A percentile compares a stretch with the other conserved stretches of the same genome.
Conservation (phyloP, 2,329 filamentous ascomycete species). For the Byssochlamys sp. region DNA sequence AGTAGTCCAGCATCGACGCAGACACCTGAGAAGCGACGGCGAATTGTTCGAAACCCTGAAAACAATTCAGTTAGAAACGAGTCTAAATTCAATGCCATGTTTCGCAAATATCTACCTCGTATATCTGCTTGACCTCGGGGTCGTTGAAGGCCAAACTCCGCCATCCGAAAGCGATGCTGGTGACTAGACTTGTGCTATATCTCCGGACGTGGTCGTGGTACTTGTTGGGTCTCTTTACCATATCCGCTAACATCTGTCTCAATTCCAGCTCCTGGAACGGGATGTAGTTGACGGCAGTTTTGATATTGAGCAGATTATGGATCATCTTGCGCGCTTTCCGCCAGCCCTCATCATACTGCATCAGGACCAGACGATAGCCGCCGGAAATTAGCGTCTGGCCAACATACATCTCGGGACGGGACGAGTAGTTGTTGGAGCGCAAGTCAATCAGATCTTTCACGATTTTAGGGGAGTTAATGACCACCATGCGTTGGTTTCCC, state of each 20-base stretch:
- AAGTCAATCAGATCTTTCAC: slow-evolving; percentile 5
- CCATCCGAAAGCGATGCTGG: slow-evolving; percentile 9
- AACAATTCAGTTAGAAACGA: slow-evolving; percentile 3
- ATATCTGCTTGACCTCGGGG: slow-evolving; percentile 5
- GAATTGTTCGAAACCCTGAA: slow-evolving; percentile 7
- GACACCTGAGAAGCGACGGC: slow-evolving; percentile 4
- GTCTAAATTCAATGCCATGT: neutral
- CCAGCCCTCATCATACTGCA: slow-evolving; percentile 14
- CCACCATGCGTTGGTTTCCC: slow-evolving; percentile 7
- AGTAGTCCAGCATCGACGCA: slow-evolving; percentile 9
- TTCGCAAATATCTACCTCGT: neutral
- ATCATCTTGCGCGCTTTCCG: slow-evolving; percentile 12
- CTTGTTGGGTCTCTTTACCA: slow-evolving; percentile 8
- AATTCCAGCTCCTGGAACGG: slow-evolving; percentile 12
- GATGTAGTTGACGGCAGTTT: slow-evolving; percentile 9
- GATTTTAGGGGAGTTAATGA: slow-evolving; percentile 1
- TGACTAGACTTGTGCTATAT: slow-evolving; percentile 7
- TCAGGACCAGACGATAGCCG: slow-evolving; percentile 10
- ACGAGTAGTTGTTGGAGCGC: slow-evolving; percentile 3
- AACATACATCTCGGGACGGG: slow-evolving; percentile 6
- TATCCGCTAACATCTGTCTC: slow-evolving; percentile 9
- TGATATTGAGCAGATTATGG: slow-evolving; percentile 14
- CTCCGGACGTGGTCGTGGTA: slow-evolving; percentile 7
- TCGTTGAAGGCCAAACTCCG: slow-evolving; percentile 6
- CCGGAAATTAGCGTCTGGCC: slow-evolving; percentile 8